These are phyloP conservation scores for Aurantiochytrium sp. DNA, from an alignment of 108 stramenopile species.

Conservation along the genomic window DNA sequence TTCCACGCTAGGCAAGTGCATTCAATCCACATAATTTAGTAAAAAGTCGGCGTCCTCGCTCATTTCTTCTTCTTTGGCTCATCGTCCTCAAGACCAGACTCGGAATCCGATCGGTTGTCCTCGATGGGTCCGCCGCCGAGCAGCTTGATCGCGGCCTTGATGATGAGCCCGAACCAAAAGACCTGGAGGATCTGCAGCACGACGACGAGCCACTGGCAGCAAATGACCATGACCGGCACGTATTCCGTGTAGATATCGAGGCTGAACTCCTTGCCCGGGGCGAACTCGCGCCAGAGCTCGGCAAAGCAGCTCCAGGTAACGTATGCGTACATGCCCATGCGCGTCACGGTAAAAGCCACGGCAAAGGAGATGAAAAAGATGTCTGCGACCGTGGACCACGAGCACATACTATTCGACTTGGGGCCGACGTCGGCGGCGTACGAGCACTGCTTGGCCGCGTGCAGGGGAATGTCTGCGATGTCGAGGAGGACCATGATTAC, in stretches of 20 bases:
- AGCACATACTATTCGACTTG: not conserved
- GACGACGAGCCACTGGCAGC: conserved; percentile 27
- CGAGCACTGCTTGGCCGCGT: conserved; percentile 51
- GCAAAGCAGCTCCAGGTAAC: conserved; percentile 39
- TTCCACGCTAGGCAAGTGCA: not conserved
- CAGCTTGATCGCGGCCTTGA: conserved; percentile 42
- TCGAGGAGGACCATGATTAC: conserved; percentile 61
- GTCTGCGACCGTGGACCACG: conserved; percentile 34
- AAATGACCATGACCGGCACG: not conserved
- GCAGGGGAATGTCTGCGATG: conserved; percentile 53
- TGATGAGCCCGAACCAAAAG: conserved; percentile 53
- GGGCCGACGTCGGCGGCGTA: conserved; percentile 40
- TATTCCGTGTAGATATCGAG: not conserved
- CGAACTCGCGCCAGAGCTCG: not conserved
- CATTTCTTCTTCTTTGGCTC: conserved; percentile 23
- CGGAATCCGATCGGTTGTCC: conserved; percentile 41
- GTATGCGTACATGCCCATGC: conserved; percentile 50
- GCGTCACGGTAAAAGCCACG: conserved; percentile 45
- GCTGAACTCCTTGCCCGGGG: not conserved
- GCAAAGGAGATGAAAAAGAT: conserved; percentile 55
- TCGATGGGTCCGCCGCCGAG: conserved; percentile 35
- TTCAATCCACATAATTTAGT: no score
- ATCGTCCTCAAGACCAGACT: conserved; percentile 32
- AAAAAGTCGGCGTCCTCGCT: no score
- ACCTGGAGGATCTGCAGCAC: conserved; percentile 44